Base-by-base conservation (phyloP, 306 rosid genomes). In the Cercis canadensis region DNA sequence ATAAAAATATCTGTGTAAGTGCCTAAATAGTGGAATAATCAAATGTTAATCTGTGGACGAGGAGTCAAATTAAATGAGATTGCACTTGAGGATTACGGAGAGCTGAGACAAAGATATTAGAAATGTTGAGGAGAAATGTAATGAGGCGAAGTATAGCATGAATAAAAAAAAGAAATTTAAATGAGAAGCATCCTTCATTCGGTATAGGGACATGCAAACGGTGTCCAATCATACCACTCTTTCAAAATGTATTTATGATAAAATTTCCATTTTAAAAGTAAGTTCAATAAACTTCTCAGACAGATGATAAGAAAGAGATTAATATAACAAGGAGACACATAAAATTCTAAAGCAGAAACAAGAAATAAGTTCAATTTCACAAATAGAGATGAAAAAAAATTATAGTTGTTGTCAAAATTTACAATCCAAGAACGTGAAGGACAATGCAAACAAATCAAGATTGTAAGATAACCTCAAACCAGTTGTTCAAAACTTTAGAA, bases 401-500 rank as follows among this genome's bases (percentile, higher is more conserved):
- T 21, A 11, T 37, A 47, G 51, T 62, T 33, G 10, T 14, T 8
- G 15, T n/a, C 4, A 66, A 29, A 56, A 10, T 9, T 24, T 41
- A 47, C 21, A 53, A 13, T 52, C 60, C n/a, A 24, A 16, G 51
- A 55, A 14, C 64, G 57, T 13, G 17, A 57, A 63, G 73, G 36
- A 17, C 24, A 59, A 76, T 34, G 18, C 51, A 78, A 49, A 57
- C 8, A 18, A 41, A 57, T 16, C 19, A 78, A 74, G 64, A 49
- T 15, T 17, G 64, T 17, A 69, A 60, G 54, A 74, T 81, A 77
- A 92, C 99, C 96, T 91, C 95, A 77, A 94, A 94, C 99, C 97
- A 89, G 70, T 87, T 94, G 74, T 94, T 94, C 84, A 94, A 80
- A 81, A 87, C 95, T 78, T 94, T 89, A 32, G 96, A 91, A 43